Conservation (phyloP, 1,284 basidiomycete genomes). For the Rhodotorula mucilaginosa region DNA sequence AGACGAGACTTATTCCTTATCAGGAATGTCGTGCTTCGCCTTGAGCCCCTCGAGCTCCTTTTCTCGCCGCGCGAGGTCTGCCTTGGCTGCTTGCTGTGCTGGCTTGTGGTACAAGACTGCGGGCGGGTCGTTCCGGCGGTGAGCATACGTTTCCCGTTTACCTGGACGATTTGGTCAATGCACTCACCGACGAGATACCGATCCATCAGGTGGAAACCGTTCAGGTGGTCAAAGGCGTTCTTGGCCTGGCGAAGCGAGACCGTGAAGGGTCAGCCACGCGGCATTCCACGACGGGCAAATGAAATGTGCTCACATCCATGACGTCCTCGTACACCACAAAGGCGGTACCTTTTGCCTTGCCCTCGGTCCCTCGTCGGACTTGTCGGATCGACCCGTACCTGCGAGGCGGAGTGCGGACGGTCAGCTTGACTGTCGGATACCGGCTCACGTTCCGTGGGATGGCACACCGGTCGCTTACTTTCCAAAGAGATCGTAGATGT, state of each 20-base stretch:
- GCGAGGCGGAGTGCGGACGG: not conserved
- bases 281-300: too few relatives aligned
- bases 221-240: constrained; percentile 91
- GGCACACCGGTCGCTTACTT: constrained; percentile 50
- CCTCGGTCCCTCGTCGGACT: constrained; percentile 85
- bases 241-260: constrained; percentile 55
- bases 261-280: too few relatives aligned
- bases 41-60: constrained; percentile 85
- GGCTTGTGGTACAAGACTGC: constrained; percentile 94
- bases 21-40: constrained; percentile 60
- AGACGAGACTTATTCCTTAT: constrained; percentile 29
- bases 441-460: too few relatives aligned
- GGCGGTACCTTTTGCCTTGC: constrained; percentile 91
- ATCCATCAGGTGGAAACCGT: constrained; percentile 97
- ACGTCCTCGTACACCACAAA: constrained; percentile 64
- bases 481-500: constrained; percentile 95
- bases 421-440: too few relatives aligned
- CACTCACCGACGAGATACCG: constrained; percentile 70
- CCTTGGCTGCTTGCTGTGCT: constrained; percentile 89
- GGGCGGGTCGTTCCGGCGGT: not conserved
- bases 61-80: constrained; percentile 86
- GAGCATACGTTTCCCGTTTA: not conserved
- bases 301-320: constrained; percentile 45
- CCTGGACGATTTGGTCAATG: not conserved
- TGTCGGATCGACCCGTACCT: constrained; percentile 91